These are phyloP conservation scores for Argentina anserina DNA, from an alignment of 306 rosid genomes.

Conservation along the genomic window DNA sequence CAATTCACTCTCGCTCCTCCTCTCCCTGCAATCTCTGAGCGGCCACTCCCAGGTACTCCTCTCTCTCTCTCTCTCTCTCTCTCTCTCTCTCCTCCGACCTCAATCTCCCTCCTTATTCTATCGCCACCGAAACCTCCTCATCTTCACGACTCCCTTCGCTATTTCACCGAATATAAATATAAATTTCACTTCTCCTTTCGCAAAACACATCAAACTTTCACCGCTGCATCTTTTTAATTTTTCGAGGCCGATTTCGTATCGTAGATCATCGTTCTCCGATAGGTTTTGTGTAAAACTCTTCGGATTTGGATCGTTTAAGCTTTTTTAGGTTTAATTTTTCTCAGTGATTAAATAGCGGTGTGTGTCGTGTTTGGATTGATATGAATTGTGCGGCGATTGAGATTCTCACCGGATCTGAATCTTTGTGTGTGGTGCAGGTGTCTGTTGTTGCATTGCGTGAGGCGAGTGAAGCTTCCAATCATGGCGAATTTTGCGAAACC, in stretches of 20 bases:
- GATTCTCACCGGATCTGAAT: background rate
- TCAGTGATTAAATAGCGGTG: background rate
- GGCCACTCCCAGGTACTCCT: constrained; percentile 13
- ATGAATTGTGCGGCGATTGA: background rate
- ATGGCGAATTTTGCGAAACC: constrained; percentile 56
- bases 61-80: background rate
- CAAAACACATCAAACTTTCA: background rate
- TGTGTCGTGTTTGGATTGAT: background rate
- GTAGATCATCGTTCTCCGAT: background rate
- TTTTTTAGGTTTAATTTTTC: background rate
- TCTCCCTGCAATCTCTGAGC: constrained; percentile 6
- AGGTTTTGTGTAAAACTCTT: background rate
- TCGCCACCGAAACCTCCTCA: background rate
- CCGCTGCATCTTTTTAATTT: background rate
- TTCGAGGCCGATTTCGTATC: background rate
- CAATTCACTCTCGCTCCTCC: background rate
- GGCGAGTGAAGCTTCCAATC: constrained; percentile 11
- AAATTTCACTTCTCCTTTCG: background rate
- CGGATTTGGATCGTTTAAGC: background rate
- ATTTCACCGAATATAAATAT: background rate
- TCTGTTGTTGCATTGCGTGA: constrained; percentile 20
- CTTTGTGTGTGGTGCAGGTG: constrained; percentile 18
- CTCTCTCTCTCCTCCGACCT: background rate
- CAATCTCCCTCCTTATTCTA: background rate
- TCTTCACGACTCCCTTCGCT: background rate